These are phyloP conservation scores for Solanum arcanum DNA, from an alignment of 257 asterid species.

Conservation along the genomic window DNA sequence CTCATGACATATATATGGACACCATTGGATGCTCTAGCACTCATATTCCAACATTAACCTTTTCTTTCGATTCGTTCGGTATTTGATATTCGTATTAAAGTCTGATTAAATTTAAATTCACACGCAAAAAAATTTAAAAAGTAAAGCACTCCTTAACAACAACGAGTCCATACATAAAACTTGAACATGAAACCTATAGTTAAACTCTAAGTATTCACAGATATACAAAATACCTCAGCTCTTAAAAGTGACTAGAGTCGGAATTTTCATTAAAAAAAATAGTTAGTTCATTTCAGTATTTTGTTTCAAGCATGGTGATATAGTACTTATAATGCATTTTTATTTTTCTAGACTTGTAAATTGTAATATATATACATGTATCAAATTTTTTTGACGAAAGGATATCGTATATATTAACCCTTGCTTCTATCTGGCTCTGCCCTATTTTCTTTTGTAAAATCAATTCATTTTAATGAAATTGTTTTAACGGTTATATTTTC, in stretches of 20 bases:
- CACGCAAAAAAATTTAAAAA: accelerated
- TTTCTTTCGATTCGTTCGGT: accelerated
- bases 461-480: not conserved
- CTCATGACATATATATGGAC: not conserved
- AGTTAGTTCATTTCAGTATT: accelerated
- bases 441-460: not conserved
- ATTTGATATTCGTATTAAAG: accelerated
- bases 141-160: not conserved
- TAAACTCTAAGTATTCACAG: not conserved
- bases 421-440: not conserved
- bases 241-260: accelerated
- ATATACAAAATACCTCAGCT: too few relatives aligned
- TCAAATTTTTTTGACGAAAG: not conserved
- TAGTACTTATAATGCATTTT: not conserved
- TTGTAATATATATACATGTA: too few relatives aligned
- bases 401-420: not conserved
- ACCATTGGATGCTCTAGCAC: not conserved
- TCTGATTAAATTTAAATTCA: not conserved
- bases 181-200: not conserved
- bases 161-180: too few relatives aligned
- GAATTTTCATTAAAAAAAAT: too few relatives aligned
- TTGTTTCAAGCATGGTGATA: not conserved
- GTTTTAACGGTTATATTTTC: too few relatives aligned
- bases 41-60: not conserved
- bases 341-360: not conserved